Percentiles rank a stretch among this genome's conserved stretches.
Conservation (phyloP, 202 grass and related monocot species). For the Hordeum pubiflorum region DNA sequence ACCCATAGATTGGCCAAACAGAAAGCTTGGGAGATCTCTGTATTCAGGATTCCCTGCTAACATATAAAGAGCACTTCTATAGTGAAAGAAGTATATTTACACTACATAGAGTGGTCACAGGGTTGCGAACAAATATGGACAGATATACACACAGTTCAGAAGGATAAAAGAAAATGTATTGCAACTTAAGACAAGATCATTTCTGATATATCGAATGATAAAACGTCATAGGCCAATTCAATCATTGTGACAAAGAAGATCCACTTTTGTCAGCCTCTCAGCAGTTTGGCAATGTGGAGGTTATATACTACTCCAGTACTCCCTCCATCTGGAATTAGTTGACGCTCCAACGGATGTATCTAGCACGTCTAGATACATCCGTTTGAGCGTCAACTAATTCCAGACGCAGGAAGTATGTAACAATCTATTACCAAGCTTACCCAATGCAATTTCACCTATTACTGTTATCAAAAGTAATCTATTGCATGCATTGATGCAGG, state of each 20-base stretch:
- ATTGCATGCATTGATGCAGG: neutral
- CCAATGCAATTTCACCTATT: neutral
- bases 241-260: neutral
- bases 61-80: constrained; percentile 11
- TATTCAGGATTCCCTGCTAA: constrained; percentile 66
- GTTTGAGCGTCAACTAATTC: too few species aligned
- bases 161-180: neutral
- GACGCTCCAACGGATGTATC: too few species aligned
- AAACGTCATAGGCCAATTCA: neutral
- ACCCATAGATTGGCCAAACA: constrained; percentile 96
- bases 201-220: neutral
- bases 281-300: neutral
- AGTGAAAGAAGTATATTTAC: constrained; percentile 3
- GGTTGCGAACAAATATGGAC: neutral
- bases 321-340: too few species aligned
- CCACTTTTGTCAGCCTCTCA: neutral
- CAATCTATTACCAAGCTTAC: neutral
- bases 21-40: constrained; percentile 58
- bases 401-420: neutral
- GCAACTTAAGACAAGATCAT: neutral
- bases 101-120: neutral
- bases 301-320: neutral
- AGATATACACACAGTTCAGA: constrained; percentile 4
- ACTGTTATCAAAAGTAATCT: neutral
- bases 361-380: too few species aligned